Evolutionary conservation across 768 basidiomycete genomes (phyloP), one percentile per base, ranked within the genome.

Genomic region (Kwoniella sp.): DNA sequence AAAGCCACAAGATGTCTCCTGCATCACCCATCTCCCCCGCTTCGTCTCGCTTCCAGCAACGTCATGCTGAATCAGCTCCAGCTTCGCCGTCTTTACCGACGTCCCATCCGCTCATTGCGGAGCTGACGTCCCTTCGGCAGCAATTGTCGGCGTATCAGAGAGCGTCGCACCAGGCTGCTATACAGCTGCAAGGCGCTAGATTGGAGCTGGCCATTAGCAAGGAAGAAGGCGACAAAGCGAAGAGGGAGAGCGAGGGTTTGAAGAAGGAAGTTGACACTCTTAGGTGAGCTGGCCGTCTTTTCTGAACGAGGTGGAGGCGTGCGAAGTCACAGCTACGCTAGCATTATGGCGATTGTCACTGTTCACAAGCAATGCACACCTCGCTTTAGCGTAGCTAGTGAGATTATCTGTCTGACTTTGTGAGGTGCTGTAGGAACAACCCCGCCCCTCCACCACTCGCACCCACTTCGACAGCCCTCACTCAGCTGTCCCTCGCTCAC

Each of bases 401-500:
- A n/a, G n/a, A n/a, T n/a, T n/a, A n/a, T n/a, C n/a, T n/a, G n/a
- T n/a, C n/a, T n/a, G n/a, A n/a, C n/a, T n/a, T n/a, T n/a, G n/a
- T n/a, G n/a, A n/a, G n/a, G n/a, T n/a, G n/a, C 31, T 26, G 37
- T 53, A 72, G 65, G 23, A 61, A 26, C 15, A 56, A 68, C 29
- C 65, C 72, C 11, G 54, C 53, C 1, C 69, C 74, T 4, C 73
- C 74, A 5, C 59, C 63, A 0, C 47, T 65, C 1, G 57, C 57
- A 29, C 69, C 75, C 1, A 60, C 73, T 1, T 75, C 73, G 5
- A 77, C 72, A 13, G 73, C 78, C 9, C 70, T 82, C 12, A 63
- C 73, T 1, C 76, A 80, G 57, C 72, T 82, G 1, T 73, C 77
- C 0, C 73, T 82, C 2, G 81, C 81, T 2, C 81, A 82, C 58